Percentiles rank a stretch among this genome's conserved stretches.
phyloP scores from a whole-genome alignment of 805 yeast genomes.

The Yarrowia sp. region DNA sequence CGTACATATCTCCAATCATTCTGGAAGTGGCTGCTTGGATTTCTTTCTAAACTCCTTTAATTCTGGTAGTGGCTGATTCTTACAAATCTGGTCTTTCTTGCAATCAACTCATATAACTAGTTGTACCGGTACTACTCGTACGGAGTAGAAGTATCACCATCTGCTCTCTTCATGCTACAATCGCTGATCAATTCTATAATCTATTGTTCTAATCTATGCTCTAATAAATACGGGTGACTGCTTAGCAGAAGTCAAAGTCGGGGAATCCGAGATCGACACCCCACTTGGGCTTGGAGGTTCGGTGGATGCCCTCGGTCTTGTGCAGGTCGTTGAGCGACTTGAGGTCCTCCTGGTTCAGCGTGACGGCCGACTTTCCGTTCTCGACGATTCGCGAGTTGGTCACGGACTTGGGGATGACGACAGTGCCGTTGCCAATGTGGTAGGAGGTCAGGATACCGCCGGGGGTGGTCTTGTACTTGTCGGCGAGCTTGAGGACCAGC shows the following conservation, averaged over 20 bases:
- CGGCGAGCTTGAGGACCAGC: slow-evolving; percentile 52
- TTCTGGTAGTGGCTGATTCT: too few species aligned
- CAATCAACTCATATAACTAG: too few species aligned
- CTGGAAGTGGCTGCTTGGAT: too few species aligned
- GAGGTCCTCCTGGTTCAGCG: slow-evolving; percentile 46
- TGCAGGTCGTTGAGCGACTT: slow-evolving; percentile 39
- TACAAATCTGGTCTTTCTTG: too few species aligned
- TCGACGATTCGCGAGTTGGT: slow-evolving; percentile 57
- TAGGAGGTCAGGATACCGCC: slow-evolving; percentile 63
- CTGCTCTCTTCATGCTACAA: too few species aligned
- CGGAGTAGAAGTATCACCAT: too few species aligned
- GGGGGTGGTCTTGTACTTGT: slow-evolving; percentile 51
- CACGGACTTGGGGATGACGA: slow-evolving; percentile 66
- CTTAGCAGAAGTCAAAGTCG: slow-evolving; percentile 22
- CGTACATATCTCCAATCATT: too few species aligned
- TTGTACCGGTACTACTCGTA: too few species aligned
- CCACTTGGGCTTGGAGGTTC: slow-evolving; percentile 36
- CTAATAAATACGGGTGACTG: not conserved
- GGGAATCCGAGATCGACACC: slow-evolving; percentile 37
- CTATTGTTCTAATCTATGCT: not conserved
- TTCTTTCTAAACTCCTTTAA: too few species aligned
- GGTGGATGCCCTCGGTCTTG: slow-evolving; percentile 33
- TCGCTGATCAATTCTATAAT: not conserved
- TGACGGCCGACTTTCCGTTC: slow-evolving; percentile 42
- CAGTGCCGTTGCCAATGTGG: slow-evolving; percentile 59